Base-by-base conservation (phyloP, 208 protist species). In the Acanthamoeba castellanii region DNA sequence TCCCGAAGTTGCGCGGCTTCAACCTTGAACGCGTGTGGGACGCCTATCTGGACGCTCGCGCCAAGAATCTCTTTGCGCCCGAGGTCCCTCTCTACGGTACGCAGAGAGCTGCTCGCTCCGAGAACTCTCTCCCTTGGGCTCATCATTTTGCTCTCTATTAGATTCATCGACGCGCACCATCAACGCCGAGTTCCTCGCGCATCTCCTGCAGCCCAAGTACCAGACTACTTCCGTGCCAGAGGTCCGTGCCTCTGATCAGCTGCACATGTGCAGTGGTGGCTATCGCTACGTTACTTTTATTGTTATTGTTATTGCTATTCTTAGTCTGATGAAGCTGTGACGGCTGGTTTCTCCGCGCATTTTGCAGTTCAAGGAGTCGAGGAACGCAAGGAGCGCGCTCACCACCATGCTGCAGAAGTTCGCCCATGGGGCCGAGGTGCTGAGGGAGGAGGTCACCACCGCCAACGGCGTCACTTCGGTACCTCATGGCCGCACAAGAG, bases 1-100 rank as follows among this genome's bases (percentile, higher is more conserved):
- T 93, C 11, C 88, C 88, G 14, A 93, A 93, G 47, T 3, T 93
- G 66, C 57, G 88, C n/a, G 88, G 88, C 27, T 93, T 93, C 22
- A 22, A 47, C 27, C 37, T 93, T 11, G 34, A 42, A 13, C 42
- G 55, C 6, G 50, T 55, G 55, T 93, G 88, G 88, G 47, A 93
- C 45, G 57, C 66, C 66, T 93, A 93, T 55, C 16, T 93, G 30
- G 37, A 93, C 13, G 37, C 50, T 34, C 57, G 88, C 37, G n/a
- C 66, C 22, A 61, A 9, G 1, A 59, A 34, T 20, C 2, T 14
- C 13, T 93, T 93, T 61, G n/a, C 59, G 9, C 50, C 66, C 20
- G 25, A 16, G 27, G 88, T 57, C 11, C 61, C n/a, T 25, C 57
- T 93, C 66, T 93, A 78, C 18, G 88, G 74, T 82, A 72, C 25